These are phyloP conservation scores for Porphyrellus sp. DNA, from an alignment of 1,284 basidiomycete species.

Conservation along the genomic window DNA sequence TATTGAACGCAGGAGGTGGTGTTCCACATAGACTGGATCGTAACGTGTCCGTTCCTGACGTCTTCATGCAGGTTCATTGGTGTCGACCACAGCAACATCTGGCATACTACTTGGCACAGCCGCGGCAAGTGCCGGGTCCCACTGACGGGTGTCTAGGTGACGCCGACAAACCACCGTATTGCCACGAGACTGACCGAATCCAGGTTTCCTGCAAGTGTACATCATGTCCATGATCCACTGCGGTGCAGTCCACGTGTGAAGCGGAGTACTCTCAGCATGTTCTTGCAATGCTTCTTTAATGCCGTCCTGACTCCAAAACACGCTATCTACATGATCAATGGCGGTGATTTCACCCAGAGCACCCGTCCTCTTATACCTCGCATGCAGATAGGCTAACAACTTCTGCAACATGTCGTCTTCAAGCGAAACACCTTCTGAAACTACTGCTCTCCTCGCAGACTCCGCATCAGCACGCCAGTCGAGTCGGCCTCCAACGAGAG, in stretches of 20 bases:
- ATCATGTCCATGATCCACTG: too few relatives aligned
- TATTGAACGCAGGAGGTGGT: too few relatives aligned
- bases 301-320: not conserved
- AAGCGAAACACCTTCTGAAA: conserved; percentile 10
- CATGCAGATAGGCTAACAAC: not conserved
- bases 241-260: not conserved
- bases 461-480: conserved; percentile 1
- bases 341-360: not conserved
- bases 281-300: conserved; percentile 5
- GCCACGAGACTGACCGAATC: too few relatives aligned
- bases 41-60: too few relatives aligned
- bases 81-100: too few relatives aligned
- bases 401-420: conserved; percentile 12
- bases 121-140: too few relatives aligned
- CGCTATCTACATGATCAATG: not conserved
- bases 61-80: too few relatives aligned
- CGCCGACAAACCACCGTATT: too few relatives aligned
- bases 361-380: not conserved
- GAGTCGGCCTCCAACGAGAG: not conserved
- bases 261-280: not conserved
- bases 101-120: too few relatives aligned
- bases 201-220: too few relatives aligned
- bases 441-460: conserved; percentile 13
- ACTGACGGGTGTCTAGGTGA: too few relatives aligned
- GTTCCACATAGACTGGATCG: too few relatives aligned